These are phyloP conservation scores for Arbutus unedo DNA, from an alignment of 148 eudicot species.

Conservation along the genomic window DNA sequence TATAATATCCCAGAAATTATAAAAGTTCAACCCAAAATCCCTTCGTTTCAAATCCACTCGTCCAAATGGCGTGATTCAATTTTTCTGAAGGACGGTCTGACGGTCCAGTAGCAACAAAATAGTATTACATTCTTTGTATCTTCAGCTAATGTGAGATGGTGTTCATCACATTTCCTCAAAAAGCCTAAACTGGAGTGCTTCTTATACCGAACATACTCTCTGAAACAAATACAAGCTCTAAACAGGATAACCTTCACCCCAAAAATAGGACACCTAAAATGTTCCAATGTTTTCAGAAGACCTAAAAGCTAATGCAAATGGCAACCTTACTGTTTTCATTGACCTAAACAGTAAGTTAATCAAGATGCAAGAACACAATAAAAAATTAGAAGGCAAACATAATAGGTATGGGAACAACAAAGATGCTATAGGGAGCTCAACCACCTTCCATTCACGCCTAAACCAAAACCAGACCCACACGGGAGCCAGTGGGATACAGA, in stretches of 20 bases:
- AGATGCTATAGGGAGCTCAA: not conserved
- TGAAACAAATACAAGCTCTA: not conserved
- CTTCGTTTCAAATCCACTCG: not conserved
- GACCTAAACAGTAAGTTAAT: not conserved
- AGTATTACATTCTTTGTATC: not conserved
- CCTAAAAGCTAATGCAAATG: not conserved
- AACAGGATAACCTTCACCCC: not conserved
- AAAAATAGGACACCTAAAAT: not conserved
- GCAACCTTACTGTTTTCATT: not conserved
- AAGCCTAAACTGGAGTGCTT: conserved; percentile 6
- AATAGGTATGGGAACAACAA: not conserved
- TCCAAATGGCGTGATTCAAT: not conserved
- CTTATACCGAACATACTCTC: not conserved
- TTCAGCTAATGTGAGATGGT: not conserved
- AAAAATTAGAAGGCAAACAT: not conserved
- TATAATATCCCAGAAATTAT: not conserved
- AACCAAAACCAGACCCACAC: not conserved
- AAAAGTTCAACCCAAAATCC: not conserved
- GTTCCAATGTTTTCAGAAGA: not conserved
- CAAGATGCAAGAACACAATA: not conserved
- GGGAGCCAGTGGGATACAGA: not conserved
- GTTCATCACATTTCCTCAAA: not conserved
- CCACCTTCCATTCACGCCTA: conserved; percentile 3
- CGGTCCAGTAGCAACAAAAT: not conserved
- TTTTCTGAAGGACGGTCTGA: not conserved